phyloP scores from a whole-genome alignment of 192 early-diverging fungal genomes.

The Umbelopsis vinacea region DNA sequence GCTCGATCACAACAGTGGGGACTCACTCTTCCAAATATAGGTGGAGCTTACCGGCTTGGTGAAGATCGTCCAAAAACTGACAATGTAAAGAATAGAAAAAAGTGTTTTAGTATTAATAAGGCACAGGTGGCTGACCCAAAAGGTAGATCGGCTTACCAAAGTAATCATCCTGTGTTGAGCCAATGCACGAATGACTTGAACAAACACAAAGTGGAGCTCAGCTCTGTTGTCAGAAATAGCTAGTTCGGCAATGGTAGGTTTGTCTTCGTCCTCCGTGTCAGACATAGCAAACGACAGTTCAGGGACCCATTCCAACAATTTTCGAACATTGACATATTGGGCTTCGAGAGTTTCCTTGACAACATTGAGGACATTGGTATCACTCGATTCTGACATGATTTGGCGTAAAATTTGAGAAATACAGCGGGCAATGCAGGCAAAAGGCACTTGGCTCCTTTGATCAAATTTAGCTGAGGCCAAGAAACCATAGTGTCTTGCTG shows the following conservation, averaged over 20 bases:
- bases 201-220: constrained; percentile 34
- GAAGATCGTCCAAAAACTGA: constrained; percentile 41
- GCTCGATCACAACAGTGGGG: neutral
- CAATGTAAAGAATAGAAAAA: neutral
- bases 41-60: constrained; percentile 29
- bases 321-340: constrained; percentile 25
- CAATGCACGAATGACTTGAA: constrained; percentile 34
- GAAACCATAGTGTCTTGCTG: constrained; percentile 37
- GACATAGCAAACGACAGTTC: constrained; percentile 27
- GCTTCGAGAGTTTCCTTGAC: constrained; percentile 24
- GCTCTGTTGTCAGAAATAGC: constrained; percentile 30
- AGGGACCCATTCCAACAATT: constrained; percentile 32
- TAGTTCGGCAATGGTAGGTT: neutral
- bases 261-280: constrained; percentile 5
- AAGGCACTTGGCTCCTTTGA: constrained; percentile 33
- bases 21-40: neutral
- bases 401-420: constrained; percentile 39
- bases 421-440: constrained; percentile 34
- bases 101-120: too few species aligned
- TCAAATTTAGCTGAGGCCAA: constrained; percentile 39
- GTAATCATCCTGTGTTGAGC: constrained; percentile 37
- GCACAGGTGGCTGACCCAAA: too few species aligned
- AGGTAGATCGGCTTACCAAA: constrained; percentile 22
- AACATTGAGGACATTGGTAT: constrained; percentile 24
- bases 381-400: constrained; percentile 38